phyloP scores from a whole-genome alignment of 2,329 filamentous ascomycete genomes.

The Elsinoe fawcettii region DNA sequence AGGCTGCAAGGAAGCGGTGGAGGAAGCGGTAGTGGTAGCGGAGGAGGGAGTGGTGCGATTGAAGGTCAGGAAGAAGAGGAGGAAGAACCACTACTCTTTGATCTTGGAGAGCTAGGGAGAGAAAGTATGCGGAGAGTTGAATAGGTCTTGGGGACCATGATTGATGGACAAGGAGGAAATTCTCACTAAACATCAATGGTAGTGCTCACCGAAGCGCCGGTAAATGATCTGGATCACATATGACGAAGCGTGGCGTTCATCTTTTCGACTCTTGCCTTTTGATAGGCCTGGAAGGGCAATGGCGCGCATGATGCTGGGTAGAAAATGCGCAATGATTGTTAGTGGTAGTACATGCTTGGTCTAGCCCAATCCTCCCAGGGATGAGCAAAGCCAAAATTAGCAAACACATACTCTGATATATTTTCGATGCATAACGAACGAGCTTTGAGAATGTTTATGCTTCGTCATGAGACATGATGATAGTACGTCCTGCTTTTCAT shows the following conservation, averaged over 20 bases:
- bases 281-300: background rate
- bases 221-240: background rate
- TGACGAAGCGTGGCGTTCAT: background rate
- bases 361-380: background rate
- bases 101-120: slow-evolving; percentile 60
- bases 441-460: too few species aligned
- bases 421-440: too few species aligned
- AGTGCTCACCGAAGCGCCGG: background rate
- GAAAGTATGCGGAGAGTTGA: slow-evolving; percentile 2
- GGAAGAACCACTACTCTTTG: slow-evolving; percentile 64
- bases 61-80: slow-evolving; percentile 42
- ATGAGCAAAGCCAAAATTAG: too few species aligned
- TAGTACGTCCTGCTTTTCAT: too few species aligned
- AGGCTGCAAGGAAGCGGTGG: slow-evolving; percentile 55
- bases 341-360: too few species aligned
- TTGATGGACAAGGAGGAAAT: too few species aligned
- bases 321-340: background rate
- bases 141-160: background rate
- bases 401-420: too few species aligned
- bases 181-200: background rate
- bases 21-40: slow-evolving; percentile 3
- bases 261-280: background rate
- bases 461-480: too few species aligned
- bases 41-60: slow-evolving; percentile 20
- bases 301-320: background rate